Evolutionary conservation across 2,329 filamentous ascomycete species (phyloP), one percentile per base, ranked within the genome.

Genomic region (Colletotrichum liriopes): DNA sequence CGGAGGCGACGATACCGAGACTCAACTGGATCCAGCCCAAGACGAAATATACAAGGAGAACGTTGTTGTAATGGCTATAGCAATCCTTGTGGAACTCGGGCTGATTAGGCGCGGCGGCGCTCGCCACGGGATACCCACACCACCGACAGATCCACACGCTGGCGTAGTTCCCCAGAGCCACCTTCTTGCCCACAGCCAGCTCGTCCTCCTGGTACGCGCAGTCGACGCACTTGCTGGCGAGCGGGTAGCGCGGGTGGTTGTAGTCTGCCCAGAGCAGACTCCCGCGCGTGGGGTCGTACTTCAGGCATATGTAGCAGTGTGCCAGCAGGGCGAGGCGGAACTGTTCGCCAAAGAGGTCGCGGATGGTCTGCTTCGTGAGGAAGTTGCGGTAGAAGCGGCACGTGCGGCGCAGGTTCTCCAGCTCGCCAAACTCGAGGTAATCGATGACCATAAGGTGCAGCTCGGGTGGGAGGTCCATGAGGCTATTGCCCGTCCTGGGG

Each of bases 101-200:
- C 63, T 81, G 78, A 8, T 80, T 79, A 73, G 76, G 80, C 11
- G 79, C 79, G 14, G 76, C 71, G 35, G 76, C 76, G 5, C 72
- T 70, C 6, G 76, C 74, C 41, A 85, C 77, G 9, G 84, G 84
- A 70, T 77, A 81, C 0, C 85, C 84, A 75, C 85, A 86, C 80
- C 84, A 86, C 8, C 84, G 81, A 55, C 85, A 87, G 14, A 84
- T 78, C 78, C 80, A 85, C 37, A 81, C 79, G 5, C 73, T 75
- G 12, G 76, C 73, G 23, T 76, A 75, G 54, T 82, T 82, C 7
- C 78, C 84, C 52, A 86, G 78, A 0, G 75, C 75, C n/a, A 84
- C 79, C 74, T 76, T 78, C n/a, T 76, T 75, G 6, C 84, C 84
- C 5, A 84, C 78, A 23, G 77, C 76, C 9, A 82, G 80, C 8